A percentile compares a stretch with the other conserved stretches of the same genome.
These are phyloP conservation scores for Psilocybe azurescens DNA, from an alignment of 768 basidiomycete species.

Conservation along the genomic window DNA sequence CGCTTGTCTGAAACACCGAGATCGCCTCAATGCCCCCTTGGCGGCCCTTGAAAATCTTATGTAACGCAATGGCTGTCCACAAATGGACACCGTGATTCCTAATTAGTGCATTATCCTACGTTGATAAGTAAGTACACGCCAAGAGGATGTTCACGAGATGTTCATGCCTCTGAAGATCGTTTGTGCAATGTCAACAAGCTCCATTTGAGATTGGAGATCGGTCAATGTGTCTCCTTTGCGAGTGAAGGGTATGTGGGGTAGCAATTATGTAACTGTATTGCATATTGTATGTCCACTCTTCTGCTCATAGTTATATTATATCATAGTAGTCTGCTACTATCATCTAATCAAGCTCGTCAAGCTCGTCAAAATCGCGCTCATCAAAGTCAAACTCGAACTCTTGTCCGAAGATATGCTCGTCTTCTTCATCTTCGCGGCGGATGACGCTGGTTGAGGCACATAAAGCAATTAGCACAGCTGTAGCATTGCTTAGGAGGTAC, in stretches of 20 bases:
- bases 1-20: no score
- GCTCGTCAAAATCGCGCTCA: neutral
- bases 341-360: neutral
- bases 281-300: neutral
- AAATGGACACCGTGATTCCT: neutral
- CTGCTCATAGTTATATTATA: neutral
- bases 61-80: neutral
- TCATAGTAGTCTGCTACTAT: no score
- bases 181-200: no score
- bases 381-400: neutral
- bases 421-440: constrained; percentile 10
- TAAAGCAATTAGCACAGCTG: neutral
- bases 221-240: no score
- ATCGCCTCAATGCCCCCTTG: neutral
- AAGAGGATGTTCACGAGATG: no score
- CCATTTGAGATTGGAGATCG: no score
- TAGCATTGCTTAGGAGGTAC: no score
- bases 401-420: constrained; percentile 1
- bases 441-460: neutral
- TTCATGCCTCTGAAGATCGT: no score
- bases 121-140: no score
- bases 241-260: no score
- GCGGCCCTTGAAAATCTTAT: neutral
- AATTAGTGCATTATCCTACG: neutral
- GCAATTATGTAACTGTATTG: neutral